Evolutionary conservation across 2,329 filamentous ascomycete genomes (phyloP), one percentile per base, ranked within the genome.

Genomic region (Colletotrichum cuscutae): DNA sequence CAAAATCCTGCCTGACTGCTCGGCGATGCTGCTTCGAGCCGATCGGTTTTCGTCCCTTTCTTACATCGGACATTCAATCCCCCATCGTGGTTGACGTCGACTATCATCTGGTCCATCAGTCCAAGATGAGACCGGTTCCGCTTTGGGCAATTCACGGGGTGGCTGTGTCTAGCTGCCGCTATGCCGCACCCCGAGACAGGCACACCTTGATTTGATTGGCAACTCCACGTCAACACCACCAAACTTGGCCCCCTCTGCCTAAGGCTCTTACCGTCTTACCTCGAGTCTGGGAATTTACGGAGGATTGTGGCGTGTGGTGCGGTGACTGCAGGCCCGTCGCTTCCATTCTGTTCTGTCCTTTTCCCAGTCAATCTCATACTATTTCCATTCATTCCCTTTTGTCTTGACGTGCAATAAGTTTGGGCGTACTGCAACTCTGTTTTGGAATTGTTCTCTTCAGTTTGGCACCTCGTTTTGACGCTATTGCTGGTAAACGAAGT

Each of bases 81-180:
- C 54, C n/a, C 24, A 56, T 24, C 53, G 30, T 42, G 37, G 56
- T 35, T 26, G 56, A 35, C 46, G 8, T 22, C 12, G 65, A 30
- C 42, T 59, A 58, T 62, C 66, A 52, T 60, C 68, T 56, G 62
- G 62, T 35, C n/a, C 53, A 60, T 56, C 54, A 35, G 56, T 59
- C 22, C 28, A n/a, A 57, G 28, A 57, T 71, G 66, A 71, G 66
- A 53, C 66, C 30, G 28, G 8, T 57, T n/a, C 60, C 35, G 61
- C 26, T 71, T 73, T 71, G n/a, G 61, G 60, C 56, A 70, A 42
- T 57, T 73, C 60, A 42, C 32, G 28, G 19, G 56, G 56, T 71
- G 65, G 65, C 65, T 64, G 70, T 69, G 69, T 37, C 37, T 37
- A 26, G 13, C 12, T 42, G 12, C 35, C 24, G 42, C 56, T 37